phyloP scores from a whole-genome alignment of 495 filamentous ascomycete species.

The Bombardia bombarda region DNA sequence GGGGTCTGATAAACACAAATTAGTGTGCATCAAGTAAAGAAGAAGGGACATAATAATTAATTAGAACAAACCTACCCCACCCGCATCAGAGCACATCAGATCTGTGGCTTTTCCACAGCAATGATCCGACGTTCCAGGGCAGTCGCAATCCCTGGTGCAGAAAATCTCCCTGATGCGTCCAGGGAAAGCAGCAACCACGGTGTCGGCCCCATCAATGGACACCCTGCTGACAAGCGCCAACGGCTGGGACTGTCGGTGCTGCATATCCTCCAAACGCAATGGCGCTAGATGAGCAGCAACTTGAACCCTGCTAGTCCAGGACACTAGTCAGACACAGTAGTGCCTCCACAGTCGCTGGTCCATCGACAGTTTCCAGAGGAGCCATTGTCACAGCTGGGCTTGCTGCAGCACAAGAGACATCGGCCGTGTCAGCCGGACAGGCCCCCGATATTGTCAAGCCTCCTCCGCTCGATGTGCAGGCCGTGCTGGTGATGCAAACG shows the following conservation, averaged over 20 bases:
- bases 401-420: slow-evolving; percentile 37
- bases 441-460: slow-evolving; percentile 23
- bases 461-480: slow-evolving; percentile 20
- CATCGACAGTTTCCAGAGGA: slow-evolving; percentile 29
- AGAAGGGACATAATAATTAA: background rate
- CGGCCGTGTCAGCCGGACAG: slow-evolving; percentile 27
- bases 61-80: slow-evolving; percentile 22
- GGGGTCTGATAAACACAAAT: background rate
- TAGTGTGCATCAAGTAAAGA: background rate
- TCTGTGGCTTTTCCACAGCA: slow-evolving; percentile 35
- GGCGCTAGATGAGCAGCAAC: slow-evolving; percentile 26
- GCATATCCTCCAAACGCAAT: slow-evolving; percentile 23
- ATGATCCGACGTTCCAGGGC: slow-evolving; percentile 27
- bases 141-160: slow-evolving; percentile 25
- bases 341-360: slow-evolving; percentile 27
- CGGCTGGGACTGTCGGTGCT: slow-evolving; percentile 23
- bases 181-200: slow-evolving; percentile 27
- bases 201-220: slow-evolving; percentile 25
- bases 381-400: slow-evolving; percentile 23
- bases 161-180: slow-evolving; percentile 27
- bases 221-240: slow-evolving; percentile 27
- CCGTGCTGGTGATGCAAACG: slow-evolving; percentile 25
- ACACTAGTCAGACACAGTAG: slow-evolving; percentile 19
- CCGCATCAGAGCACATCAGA: slow-evolving; percentile 34
- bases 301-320: slow-evolving; percentile 31